phyloP scores from a whole-genome alignment of 495 filamentous ascomycete species.

The Evansstolkia leycettana region DNA sequence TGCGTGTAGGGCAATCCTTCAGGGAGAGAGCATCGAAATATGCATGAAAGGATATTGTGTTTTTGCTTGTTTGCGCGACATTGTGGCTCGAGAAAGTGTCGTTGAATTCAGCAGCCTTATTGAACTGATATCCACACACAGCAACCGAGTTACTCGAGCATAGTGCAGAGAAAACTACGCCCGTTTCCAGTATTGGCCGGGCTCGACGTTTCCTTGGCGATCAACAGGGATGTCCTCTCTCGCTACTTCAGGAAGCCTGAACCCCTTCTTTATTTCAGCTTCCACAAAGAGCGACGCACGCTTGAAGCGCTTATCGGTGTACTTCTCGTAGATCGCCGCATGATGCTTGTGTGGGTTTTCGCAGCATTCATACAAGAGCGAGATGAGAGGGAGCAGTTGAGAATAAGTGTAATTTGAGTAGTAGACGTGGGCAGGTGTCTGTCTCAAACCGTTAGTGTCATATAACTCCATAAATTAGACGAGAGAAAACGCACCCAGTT shows the following conservation, averaged over 20 bases:
- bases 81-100: no score
- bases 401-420: constrained; percentile 85
- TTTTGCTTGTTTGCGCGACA: no score
- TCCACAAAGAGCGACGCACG: constrained; percentile 69
- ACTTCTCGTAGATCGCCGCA: constrained; percentile 80
- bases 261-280: constrained; percentile 51
- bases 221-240: not conserved
- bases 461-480: constrained; percentile 1
- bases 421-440: constrained; percentile 74
- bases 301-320: constrained; percentile 71
- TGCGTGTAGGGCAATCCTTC: no score
- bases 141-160: no score
- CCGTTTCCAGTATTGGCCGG: not conserved
- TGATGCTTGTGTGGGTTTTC: constrained; percentile 73
- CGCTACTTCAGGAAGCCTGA: constrained; percentile 17
- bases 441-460: constrained; percentile 15
- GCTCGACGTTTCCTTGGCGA: constrained; percentile 1
- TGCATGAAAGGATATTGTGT: no score
- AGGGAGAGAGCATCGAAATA: no score
- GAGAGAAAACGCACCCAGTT: constrained; percentile 63
- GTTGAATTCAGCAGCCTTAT: no score
- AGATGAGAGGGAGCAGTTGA: constrained; percentile 67
- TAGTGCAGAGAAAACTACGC: no score
- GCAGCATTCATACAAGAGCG: constrained; percentile 75
- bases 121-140: no score